Evolutionary conservation across 352 stramenopile species (phyloP), one percentile per base, ranked within the genome.

Genomic region (Pythium sukuiense): DNA sequence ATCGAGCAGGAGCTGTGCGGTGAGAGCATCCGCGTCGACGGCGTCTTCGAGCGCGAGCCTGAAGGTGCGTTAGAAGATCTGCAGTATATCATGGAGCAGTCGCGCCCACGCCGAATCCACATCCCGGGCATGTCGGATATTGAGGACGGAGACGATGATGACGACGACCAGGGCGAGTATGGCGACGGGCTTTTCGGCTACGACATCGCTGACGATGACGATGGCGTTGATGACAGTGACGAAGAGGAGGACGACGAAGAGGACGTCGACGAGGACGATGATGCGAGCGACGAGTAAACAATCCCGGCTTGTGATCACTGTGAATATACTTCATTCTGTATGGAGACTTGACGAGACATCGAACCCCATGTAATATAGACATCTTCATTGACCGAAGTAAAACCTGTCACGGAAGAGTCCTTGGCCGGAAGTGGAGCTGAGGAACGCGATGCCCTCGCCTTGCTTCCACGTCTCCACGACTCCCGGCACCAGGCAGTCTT

Each of bases 1-100:
- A 61, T 67, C 11, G 61, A 67, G 30, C 61, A 67, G 43, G 53
- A 62, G 7, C 53, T 67, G 39, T 67, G 61, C 43, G 61, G 53
- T 2, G 61, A 67, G 0, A 52, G 50, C 9, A 41, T 67, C 45
- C 61, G 61, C 32, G 30, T 12, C 3, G 43, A 62, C 54, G 53
- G 53, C 30, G 43, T 67, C 9, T 67, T 50, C 35, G 53, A 57
- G 9, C 61, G 61, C 9, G 61, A 67, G 7, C 41, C 61, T 8
- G 54, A 49, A 20, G 61, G 61, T 4, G 52, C 45, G 16, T 33
- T 67, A 3, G 61, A 67, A 32, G 53, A 61, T 2, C n/a, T 56
- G 39, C 53, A 57, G 41, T 18, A 46, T 3, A 49, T 62, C 20
- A 61, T 43, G 3, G 49, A 61, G 27, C 41, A 50, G 5, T 5